Evolutionary conservation across 148 eudicot species (phyloP).

Genomic region (Rhododendron ferrugineum): DNA sequence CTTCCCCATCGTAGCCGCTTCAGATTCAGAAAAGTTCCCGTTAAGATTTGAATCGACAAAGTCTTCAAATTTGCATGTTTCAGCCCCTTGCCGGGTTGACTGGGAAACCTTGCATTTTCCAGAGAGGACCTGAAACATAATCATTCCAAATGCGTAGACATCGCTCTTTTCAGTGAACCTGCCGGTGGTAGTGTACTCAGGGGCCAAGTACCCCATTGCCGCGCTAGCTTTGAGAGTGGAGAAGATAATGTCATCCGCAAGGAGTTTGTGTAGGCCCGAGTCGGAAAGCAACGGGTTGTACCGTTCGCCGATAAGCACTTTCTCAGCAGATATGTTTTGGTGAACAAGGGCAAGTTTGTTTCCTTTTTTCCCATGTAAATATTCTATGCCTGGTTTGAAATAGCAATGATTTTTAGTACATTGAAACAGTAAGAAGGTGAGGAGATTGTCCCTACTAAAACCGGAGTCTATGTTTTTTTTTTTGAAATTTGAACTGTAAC

Average conservation of each 20-base stretch:
- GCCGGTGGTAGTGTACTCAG: slow-evolving; percentile 90
- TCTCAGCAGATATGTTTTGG: slow-evolving; percentile 86
- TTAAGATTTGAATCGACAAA: slow-evolving; percentile 58
- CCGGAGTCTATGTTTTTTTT: not conserved
- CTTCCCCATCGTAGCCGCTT: slow-evolving; percentile 59
- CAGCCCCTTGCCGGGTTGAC: slow-evolving; percentile 47
- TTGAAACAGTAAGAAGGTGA: not conserved
- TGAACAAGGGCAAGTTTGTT: slow-evolving; percentile 70
- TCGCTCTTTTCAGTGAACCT: slow-evolving; percentile 89
- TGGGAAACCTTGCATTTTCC: slow-evolving; percentile 50
- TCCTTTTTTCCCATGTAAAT: slow-evolving; percentile 56
- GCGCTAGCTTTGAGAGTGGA: slow-evolving; percentile 87
- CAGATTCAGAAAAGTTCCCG: slow-evolving; percentile 54
- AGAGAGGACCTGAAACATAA: slow-evolving; percentile 68
- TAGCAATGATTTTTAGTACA: not conserved
- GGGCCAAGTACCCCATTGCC: slow-evolving; percentile 97
- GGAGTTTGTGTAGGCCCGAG: slow-evolving; percentile 73
- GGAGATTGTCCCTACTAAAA: not conserved
- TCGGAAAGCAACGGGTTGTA: slow-evolving; percentile 67
- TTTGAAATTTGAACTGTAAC: not conserved
- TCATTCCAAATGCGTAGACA: slow-evolving; percentile 74
- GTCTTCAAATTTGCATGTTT: slow-evolving; percentile 42
- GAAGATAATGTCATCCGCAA: slow-evolving; percentile 74
- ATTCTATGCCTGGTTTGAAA: slow-evolving; percentile 52
- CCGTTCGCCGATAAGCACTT: slow-evolving; percentile 66